These are phyloP conservation scores for Penicillium sp. DNA, from an alignment of 2,329 filamentous ascomycete genomes.

Conservation along the genomic window DNA sequence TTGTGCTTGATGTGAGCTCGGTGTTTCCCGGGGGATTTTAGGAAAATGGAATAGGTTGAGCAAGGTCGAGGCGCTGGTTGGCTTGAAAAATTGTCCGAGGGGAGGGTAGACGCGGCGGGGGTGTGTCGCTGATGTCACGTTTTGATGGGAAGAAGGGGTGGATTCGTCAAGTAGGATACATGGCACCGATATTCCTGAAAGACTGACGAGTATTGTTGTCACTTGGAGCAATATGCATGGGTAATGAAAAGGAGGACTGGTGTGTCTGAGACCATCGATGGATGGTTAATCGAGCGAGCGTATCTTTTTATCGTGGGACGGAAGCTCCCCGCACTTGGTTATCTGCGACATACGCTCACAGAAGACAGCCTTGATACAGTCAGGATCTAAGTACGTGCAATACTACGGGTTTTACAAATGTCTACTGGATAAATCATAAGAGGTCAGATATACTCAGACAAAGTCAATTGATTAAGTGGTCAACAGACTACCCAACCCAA, in stretches of 20 bases:
- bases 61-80: neutral
- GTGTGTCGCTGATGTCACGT: constrained; percentile 5
- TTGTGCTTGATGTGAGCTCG: neutral
- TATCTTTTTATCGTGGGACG: constrained; percentile 13
- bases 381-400: too few relatives aligned
- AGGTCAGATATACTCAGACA: constrained; percentile 16
- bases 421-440: neutral
- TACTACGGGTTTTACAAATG: neutral
- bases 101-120: neutral
- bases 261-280: neutral
- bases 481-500: constrained; percentile 28
- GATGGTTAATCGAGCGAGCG: neutral
- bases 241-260: neutral
- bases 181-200: neutral
- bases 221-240: neutral
- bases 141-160: neutral
- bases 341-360: neutral
- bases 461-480: constrained; percentile 28
- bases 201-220: neutral
- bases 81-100: constrained; percentile 6
- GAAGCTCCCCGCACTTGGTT: constrained; percentile 16
- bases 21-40: neutral
- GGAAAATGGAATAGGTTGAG: neutral
- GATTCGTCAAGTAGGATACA: neutral
- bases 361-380: too few relatives aligned